Base-by-base conservation (phyloP, 352 stramenopile genomes). In the Globisporangium carolinianum region DNA sequence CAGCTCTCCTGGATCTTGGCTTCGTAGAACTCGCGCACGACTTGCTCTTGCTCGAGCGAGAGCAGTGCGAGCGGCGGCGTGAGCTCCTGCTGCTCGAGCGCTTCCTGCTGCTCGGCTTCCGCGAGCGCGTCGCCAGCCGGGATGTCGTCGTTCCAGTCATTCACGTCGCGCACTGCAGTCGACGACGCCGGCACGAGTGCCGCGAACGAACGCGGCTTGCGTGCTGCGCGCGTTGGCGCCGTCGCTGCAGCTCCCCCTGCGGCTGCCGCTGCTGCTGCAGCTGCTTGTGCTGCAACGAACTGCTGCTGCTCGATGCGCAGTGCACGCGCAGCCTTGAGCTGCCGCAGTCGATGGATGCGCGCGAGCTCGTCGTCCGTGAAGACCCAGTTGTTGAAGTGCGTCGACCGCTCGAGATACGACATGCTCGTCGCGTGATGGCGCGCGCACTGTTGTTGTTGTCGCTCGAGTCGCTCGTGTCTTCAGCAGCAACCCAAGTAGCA, bases 341-440 rank as follows among this genome's bases (percentile, higher is more conserved):
- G 66, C 41, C 83, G 80, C 47, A 95, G 62, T 4, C 73, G 63
- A 6, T 76, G 68, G n/a, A 85, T 68, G 48, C 66, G 75, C 57
- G 52, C 47, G 35, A 95, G 74, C 58, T 91, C 68, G 18, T 87
- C 81, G 8, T 37, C 32, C 39, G 72, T 76, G 71, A 95, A 91
- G 64, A 95, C 65, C 85, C 85, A 95, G 68, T 93, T 95, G 72
- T 93, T 92, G 60, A 93, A 90, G 73, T 95, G 85, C 66, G 85
- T 93, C 68, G 85, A 93, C 63, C 74, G 75, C 57, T 78, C 51
- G 42, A 95, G 70, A 68, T 95, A 95, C 68, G 85, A 75, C 85
- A 94, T 94, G 37, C 46, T 58, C 37, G 17, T 12, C 47, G 8
- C 9, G 12, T 49, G n/a, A 32, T 32, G 24, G 24, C 24, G 24